A percentile compares a stretch with the other conserved stretches of the same genome.
Conservation (phyloP, 2,329 filamentous ascomycete species). For the Neofusicoccum ribis region DNA sequence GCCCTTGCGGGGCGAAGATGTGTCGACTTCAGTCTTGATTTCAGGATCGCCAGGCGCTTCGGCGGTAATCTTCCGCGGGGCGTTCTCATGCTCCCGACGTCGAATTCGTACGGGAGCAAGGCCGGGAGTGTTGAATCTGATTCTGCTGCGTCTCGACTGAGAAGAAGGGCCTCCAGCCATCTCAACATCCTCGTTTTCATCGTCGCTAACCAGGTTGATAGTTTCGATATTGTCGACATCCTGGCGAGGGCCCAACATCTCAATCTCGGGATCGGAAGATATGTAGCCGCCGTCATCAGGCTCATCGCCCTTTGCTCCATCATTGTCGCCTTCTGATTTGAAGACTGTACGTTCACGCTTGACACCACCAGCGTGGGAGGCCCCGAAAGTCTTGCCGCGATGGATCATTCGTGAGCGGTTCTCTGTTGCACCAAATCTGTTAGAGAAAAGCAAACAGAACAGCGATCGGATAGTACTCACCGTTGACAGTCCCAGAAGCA, state of each 20-base stretch:
- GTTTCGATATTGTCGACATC: slow-evolving; percentile 56
- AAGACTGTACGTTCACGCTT: slow-evolving; percentile 5
- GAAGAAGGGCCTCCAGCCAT: slow-evolving; percentile 28
- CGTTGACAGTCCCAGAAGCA: slow-evolving; percentile 9
- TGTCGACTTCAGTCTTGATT: slow-evolving; percentile 31
- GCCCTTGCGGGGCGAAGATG: slow-evolving; percentile 29
- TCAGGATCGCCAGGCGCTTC: slow-evolving; percentile 51
- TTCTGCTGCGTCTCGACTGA: slow-evolving; percentile 10
- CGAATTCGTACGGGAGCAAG: slow-evolving; percentile 57
- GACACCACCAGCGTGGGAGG: not conserved
- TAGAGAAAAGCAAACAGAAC: not conserved
- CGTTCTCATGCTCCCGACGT: slow-evolving; percentile 57
- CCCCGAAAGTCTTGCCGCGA: slow-evolving; percentile 18
- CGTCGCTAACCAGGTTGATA: slow-evolving; percentile 57
- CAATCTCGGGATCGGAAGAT: slow-evolving; percentile 54
- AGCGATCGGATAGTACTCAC: not conserved
- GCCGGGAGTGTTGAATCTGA: slow-evolving; percentile 24
- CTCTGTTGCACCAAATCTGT: not conserved
- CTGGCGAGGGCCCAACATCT: slow-evolving; percentile 48
- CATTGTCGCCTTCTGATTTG: slow-evolving; percentile 25
- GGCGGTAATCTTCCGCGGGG: slow-evolving; percentile 55
- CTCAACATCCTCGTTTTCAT: slow-evolving; percentile 41
- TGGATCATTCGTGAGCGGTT: slow-evolving; percentile 14
- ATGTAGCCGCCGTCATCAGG: slow-evolving; percentile 43
- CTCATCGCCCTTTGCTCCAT: slow-evolving; percentile 30